These are phyloP conservation scores for Malassezia furfur DNA, from an alignment of 1,284 basidiomycete genomes.

Conservation along the genomic window DNA sequence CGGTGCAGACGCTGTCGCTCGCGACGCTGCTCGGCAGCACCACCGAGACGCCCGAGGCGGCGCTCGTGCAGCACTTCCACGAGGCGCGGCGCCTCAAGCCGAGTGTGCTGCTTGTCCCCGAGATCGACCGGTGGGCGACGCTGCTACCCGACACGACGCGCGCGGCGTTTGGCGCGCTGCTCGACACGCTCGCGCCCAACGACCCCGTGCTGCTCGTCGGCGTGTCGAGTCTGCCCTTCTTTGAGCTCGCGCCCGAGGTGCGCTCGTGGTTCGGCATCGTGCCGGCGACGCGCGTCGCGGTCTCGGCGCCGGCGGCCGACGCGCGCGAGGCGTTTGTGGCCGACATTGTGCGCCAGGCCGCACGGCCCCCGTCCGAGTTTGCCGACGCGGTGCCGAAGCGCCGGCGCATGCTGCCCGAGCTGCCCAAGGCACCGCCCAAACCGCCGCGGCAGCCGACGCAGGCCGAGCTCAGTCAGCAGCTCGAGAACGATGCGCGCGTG, in stretches of 20 bases:
- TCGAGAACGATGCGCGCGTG: constrained; percentile 68
- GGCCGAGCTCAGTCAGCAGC: constrained; percentile 72
- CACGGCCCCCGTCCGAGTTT: constrained; percentile 69
- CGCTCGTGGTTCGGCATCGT: constrained; percentile 78
- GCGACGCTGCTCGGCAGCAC: constrained; percentile 82
- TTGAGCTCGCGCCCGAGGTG: constrained; percentile 69
- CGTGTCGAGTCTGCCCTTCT: constrained; percentile 68
- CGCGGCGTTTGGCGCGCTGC: constrained; percentile 75
- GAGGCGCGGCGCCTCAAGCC: constrained; percentile 97
- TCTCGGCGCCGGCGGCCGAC: constrained; percentile 50
- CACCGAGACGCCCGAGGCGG: constrained; percentile 76
- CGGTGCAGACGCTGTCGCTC: constrained; percentile 85
- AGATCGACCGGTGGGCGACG: constrained; percentile 72
- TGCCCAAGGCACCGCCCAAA: constrained; percentile 80
- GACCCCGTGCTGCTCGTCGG: constrained; percentile 87
- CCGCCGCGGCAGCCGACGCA: constrained; percentile 73
- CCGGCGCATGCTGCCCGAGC: constrained; percentile 71
- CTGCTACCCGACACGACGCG: constrained; percentile 75
- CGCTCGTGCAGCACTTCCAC: constrained; percentile 88
- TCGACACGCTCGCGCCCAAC: constrained; percentile 77
- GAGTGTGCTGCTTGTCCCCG: constrained; percentile 87
- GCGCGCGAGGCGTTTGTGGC: constrained; percentile 72
- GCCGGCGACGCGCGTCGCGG: constrained; percentile 64
- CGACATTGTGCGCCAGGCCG: constrained; percentile 48
- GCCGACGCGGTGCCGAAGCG: constrained; percentile 77